Percentiles rank a stretch among this genome's conserved stretches.
Conservation (phyloP, 495 filamentous ascomycete species). For the Xylaria acuta region DNA sequence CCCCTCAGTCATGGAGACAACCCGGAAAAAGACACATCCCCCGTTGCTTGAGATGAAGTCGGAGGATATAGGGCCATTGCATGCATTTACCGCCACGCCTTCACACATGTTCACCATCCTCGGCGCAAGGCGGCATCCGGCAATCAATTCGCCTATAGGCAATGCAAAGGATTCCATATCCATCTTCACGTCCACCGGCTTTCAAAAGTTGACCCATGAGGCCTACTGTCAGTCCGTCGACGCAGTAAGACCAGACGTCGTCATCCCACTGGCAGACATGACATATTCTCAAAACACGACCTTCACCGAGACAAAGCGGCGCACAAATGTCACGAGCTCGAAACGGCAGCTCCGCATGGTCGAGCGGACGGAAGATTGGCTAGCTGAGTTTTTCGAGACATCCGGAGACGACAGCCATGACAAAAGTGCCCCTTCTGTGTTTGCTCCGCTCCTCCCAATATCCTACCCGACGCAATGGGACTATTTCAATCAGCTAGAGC, state of each 20-base stretch:
- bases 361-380: conserved; percentile 79
- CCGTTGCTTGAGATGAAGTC: conserved; percentile 19
- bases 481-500: conserved; percentile 72
- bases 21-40: conserved; percentile 48
- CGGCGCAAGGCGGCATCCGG: conserved; percentile 76
- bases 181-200: conserved; percentile 84
- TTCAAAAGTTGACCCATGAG: conserved; percentile 67
- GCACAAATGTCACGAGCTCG: conserved; percentile 56
- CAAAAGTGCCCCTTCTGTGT: conserved; percentile 56
- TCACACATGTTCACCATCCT: conserved; percentile 67
- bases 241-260: conserved; percentile 78
- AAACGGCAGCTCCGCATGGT: conserved; percentile 83
- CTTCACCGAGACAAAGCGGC: conserved; percentile 31
- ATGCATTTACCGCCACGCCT: conserved; percentile 72
- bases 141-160: conserved; percentile 71
- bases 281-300: conserved; percentile 53
- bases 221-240: conserved; percentile 70
- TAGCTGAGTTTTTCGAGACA: conserved; percentile 62
- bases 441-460: conserved; percentile 83
- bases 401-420: conserved; percentile 40
- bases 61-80: conserved; percentile 57
- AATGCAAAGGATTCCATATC: conserved; percentile 77
- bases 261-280: conserved; percentile 79
- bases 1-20: conserved; percentile 76
- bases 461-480: conserved; percentile 73